Evolutionary conservation across 2,329 filamentous ascomycete species (phyloP).

Genomic region (Penicillium digitatum): DNA sequence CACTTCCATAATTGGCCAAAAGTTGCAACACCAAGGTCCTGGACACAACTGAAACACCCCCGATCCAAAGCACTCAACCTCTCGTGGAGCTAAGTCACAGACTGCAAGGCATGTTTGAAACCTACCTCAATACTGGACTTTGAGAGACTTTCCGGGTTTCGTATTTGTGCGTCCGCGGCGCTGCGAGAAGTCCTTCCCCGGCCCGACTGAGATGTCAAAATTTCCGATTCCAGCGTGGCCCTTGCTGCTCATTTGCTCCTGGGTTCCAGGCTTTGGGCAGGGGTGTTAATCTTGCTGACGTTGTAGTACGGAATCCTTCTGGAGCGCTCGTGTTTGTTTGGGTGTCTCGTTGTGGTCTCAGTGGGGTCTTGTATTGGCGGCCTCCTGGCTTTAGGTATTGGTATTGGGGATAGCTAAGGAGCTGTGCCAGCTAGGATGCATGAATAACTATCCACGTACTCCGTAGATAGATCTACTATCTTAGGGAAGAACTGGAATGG

Average conservation of each 20-base stretch:
- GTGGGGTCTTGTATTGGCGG: not conserved
- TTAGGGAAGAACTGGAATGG: not conserved
- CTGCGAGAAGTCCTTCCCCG: constrained; percentile 11
- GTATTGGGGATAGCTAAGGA: constrained; percentile 1
- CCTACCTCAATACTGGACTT: constrained; percentile 21
- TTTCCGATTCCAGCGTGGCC: constrained; percentile 10
- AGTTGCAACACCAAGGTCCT: not conserved
- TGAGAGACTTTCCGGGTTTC: constrained; percentile 7
- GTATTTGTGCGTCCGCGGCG: constrained; percentile 13
- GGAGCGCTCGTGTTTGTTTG: not conserved
- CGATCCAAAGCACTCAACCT: constrained; percentile 1
- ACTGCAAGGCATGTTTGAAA: constrained; percentile 27
- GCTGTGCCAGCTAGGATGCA: not conserved
- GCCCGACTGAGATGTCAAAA: constrained; percentile 8
- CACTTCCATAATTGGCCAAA: constrained; percentile 7
- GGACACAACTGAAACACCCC: constrained; percentile 16
- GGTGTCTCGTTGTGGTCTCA: not conserved
- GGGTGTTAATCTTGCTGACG: not conserved
- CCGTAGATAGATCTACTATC: not conserved
- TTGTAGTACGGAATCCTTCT: not conserved
- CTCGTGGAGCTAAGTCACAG: constrained; percentile 10
- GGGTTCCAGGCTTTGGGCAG: not conserved
- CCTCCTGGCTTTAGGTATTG: constrained; percentile 2
- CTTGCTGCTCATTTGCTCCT: not conserved
- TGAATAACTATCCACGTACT: not conserved